A percentile compares a stretch with the other conserved stretches of the same genome.
Conservation (phyloP, 1,139 yeast genomes). For the Pichia sp. region DNA sequence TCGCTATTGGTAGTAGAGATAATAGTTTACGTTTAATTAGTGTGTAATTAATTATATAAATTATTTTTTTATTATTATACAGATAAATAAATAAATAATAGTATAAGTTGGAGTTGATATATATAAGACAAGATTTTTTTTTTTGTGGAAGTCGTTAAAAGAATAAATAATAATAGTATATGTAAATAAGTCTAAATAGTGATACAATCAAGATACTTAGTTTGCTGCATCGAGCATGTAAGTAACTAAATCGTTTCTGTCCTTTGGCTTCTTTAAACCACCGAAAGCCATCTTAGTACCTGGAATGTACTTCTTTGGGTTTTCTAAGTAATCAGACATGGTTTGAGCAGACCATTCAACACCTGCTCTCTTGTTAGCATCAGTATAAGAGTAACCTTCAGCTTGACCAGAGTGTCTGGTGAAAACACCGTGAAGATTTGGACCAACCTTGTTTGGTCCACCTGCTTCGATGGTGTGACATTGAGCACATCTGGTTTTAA, state of each 20-base stretch:
- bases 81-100: not conserved
- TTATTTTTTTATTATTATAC: not conserved
- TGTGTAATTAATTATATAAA: slow-evolving; percentile 2
- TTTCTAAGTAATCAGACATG: slow-evolving; percentile 92
- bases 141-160: not conserved
- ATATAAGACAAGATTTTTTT: not conserved
- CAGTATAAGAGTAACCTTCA: slow-evolving; percentile 91
- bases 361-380: slow-evolving; percentile 96
- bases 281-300: slow-evolving; percentile 99
- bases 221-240: slow-evolving; percentile 78
- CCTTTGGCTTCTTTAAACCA: slow-evolving; percentile 98
- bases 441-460: slow-evolving; percentile 99
- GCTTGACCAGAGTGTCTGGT: slow-evolving; percentile 92
- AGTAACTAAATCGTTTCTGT: slow-evolving; percentile 93
- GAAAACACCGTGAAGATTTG: slow-evolving; percentile 91
- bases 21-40: slow-evolving; percentile 57
- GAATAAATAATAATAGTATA: not conserved
- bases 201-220: slow-evolving; percentile 30
- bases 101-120: not conserved
- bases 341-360: slow-evolving; percentile 83
- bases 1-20: slow-evolving; percentile 71
- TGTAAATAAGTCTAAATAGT: slow-evolving; percentile 1
- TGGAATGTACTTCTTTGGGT: slow-evolving; percentile 99
- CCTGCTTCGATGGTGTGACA: slow-evolving; percentile 97
- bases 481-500: slow-evolving; percentile 98